phyloP scores from a whole-genome alignment of 495 filamentous ascomycete species.

The Evansstolkia leycettana region DNA sequence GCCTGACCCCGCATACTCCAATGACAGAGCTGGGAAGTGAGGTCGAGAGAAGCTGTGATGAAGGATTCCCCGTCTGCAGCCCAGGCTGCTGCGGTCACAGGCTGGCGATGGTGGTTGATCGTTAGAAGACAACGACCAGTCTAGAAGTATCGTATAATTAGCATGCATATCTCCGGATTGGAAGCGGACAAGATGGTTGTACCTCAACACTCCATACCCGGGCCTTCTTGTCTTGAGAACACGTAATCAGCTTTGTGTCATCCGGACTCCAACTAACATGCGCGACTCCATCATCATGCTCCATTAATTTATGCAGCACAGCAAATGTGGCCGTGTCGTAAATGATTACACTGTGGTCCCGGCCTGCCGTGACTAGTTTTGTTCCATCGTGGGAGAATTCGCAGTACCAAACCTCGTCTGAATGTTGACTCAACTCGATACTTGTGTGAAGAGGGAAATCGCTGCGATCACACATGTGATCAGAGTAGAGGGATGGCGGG shows the following conservation, averaged over 20 bases:
- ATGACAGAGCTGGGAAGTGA: conserved; percentile 48
- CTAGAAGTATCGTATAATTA: conserved; percentile 32
- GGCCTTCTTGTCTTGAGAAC: conserved; percentile 60
- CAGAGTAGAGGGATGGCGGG: conserved; percentile 74
- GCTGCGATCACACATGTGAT: conserved; percentile 71
- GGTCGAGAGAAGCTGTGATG: conserved; percentile 69
- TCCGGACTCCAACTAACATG: conserved; percentile 88
- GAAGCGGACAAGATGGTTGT: conserved; percentile 15
- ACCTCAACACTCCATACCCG: conserved; percentile 72
- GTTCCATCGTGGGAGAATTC: conserved; percentile 83
- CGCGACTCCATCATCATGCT: conserved; percentile 55
- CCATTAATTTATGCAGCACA: conserved; percentile 48
- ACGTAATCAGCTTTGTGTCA: conserved; percentile 71
- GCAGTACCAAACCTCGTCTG: conserved; percentile 82
- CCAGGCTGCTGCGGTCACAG: conserved; percentile 82
- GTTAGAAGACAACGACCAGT: conserved; percentile 52
- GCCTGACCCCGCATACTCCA: conserved; percentile 48
- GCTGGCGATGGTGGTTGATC: conserved; percentile 59
- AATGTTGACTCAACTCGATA: conserved; percentile 58
- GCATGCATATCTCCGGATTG: not conserved
- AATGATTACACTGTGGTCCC: conserved; percentile 62
- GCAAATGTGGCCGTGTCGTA: conserved; percentile 66
- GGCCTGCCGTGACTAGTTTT: conserved; percentile 70
- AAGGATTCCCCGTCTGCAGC: conserved; percentile 64
- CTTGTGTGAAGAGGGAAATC: conserved; percentile 63